phyloP scores from a whole-genome alignment of 305 asterid species.

The Solanum hybrid region DNA sequence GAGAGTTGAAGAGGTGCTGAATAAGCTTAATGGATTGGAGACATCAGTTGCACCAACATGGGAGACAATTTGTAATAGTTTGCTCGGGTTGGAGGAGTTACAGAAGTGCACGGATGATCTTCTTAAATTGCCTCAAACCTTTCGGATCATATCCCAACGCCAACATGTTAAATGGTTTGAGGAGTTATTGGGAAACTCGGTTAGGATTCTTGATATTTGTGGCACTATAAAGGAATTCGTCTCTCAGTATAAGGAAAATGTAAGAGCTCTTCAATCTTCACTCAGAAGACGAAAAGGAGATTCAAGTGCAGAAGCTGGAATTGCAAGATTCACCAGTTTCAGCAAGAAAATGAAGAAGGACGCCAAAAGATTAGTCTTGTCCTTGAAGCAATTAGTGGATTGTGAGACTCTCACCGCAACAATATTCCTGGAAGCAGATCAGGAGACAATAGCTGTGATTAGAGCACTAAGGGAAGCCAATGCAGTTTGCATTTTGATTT shows the following conservation, averaged over 20 bases:
- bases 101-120: not conserved
- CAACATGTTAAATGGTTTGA: constrained; percentile 7
- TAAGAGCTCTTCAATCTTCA: constrained; percentile 3
- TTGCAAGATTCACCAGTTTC: not conserved
- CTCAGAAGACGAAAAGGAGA: constrained; percentile 4
- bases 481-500: not conserved
- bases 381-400: constrained; percentile 1
- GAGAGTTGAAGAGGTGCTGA: constrained; percentile 22
- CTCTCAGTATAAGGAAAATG: not conserved
- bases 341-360: constrained; percentile 9
- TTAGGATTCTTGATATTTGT: constrained; percentile 9
- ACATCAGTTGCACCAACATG: not conserved
- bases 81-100: not conserved
- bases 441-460: not conserved
- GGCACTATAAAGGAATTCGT: not conserved
- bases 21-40: constrained; percentile 8
- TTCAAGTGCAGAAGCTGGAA: not conserved
- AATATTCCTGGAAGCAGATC: not conserved
- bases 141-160: not conserved
- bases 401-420: not conserved
- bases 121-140: not conserved
- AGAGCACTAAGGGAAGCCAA: constrained; percentile 1
- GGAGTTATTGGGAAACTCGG: constrained; percentile 1
- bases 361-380: not conserved
- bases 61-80: not conserved